phyloP scores from a whole-genome alignment of 306 rosid species.

The Dryas octopetala region DNA sequence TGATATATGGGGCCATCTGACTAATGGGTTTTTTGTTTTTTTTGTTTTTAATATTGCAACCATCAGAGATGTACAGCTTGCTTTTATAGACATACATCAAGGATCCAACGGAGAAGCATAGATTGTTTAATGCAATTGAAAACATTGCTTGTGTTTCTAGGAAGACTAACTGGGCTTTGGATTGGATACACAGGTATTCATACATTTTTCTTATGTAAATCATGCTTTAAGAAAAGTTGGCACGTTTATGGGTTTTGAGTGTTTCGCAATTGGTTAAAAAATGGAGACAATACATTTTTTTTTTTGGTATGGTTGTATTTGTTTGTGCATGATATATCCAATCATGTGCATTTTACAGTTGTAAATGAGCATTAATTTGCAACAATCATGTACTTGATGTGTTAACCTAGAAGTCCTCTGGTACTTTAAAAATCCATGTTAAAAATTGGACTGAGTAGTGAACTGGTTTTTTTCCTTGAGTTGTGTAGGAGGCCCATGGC shows the following conservation, averaged over 20 bases:
- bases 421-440: too few species aligned
- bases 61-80: too few species aligned
- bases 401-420: neutral
- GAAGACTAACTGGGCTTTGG: constrained; percentile 87
- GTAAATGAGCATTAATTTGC: neutral
- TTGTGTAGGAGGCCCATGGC: too few species aligned
- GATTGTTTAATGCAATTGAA: constrained; percentile 79
- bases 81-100: constrained; percentile 84
- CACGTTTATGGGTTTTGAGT: neutral
- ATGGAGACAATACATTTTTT: neutral
- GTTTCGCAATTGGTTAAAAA: neutral
- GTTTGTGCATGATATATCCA: neutral
- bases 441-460: too few species aligned
- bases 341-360: neutral
- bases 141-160: constrained; percentile 75
- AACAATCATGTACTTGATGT: neutral
- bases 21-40: too few species aligned
- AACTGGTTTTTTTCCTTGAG: too few species aligned
- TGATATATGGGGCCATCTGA: too few species aligned
- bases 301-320: neutral
- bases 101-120: constrained; percentile 80
- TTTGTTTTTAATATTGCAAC: too few species aligned
- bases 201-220: neutral
- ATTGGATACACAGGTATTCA: constrained; percentile 74
- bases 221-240: neutral